phyloP scores from a whole-genome alignment of 495 filamentous ascomycete genomes.

The Parathielavia appendiculata region DNA sequence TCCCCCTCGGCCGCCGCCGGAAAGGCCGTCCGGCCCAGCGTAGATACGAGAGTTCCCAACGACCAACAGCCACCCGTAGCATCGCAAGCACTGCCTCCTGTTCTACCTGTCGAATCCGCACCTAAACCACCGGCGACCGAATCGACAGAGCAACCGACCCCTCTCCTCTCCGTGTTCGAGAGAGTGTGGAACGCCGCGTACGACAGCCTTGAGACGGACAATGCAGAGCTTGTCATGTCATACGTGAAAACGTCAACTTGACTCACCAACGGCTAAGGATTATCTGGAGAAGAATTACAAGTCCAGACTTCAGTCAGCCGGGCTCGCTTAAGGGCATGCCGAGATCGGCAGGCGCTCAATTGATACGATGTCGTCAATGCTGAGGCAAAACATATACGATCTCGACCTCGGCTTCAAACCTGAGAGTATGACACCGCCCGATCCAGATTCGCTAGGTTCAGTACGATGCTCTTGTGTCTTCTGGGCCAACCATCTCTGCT shows the following conservation, averaged over 20 bases:
- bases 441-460: slow-evolving; percentile 28
- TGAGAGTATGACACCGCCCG: slow-evolving; percentile 17
- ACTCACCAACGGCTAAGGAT: slow-evolving; percentile 43
- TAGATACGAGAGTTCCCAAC: background rate
- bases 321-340: slow-evolving; percentile 22
- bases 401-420: slow-evolving; percentile 11
- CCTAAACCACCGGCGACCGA: slow-evolving; percentile 8
- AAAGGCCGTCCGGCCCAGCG: slow-evolving; percentile 1
- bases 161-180: slow-evolving; percentile 14
- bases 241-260: slow-evolving; percentile 25
- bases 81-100: slow-evolving; percentile 9
- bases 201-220: slow-evolving; percentile 22
- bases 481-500: slow-evolving; percentile 30
- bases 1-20: slow-evolving; percentile 9
- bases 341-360: slow-evolving; percentile 31
- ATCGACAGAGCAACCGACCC: slow-evolving; percentile 15
- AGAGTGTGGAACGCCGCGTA: slow-evolving; percentile 27
- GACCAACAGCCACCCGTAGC: slow-evolving; percentile 6
- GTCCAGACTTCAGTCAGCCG: background rate
- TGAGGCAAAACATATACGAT: slow-evolving; percentile 24
- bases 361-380: slow-evolving; percentile 22
- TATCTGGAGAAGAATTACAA: slow-evolving; percentile 28
- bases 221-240: slow-evolving; percentile 21
- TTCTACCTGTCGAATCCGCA: slow-evolving; percentile 7
- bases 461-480: slow-evolving; percentile 35